phyloP scores from a whole-genome alignment of 1,139 yeast genomes.

The Suhomyces panamericanus region DNA sequence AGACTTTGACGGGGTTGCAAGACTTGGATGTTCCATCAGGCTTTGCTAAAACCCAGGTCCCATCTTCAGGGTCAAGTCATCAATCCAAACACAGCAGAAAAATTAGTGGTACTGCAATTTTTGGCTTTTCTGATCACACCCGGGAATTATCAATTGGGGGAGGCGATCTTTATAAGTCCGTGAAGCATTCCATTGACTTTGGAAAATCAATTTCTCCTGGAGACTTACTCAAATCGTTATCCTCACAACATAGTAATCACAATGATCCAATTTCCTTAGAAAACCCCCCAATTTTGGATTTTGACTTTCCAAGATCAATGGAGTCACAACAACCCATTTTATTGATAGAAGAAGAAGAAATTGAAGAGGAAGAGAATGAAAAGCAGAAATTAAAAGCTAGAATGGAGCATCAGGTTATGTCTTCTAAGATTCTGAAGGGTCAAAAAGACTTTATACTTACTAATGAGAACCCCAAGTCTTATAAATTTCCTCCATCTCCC shows the following conservation, averaged over 20 bases:
- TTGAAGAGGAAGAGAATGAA: conserved; percentile 19
- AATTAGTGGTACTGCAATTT: conserved; percentile 63
- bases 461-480: conserved; percentile 40
- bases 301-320: conserved; percentile 15
- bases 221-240: conserved; percentile 30
- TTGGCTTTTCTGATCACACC: conserved; percentile 58
- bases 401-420: not conserved
- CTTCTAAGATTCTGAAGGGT: conserved; percentile 7
- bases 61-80: conserved; percentile 5
- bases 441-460: conserved; percentile 42
- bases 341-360: conserved; percentile 34
- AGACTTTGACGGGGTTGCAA: conserved; percentile 45
- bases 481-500: conserved; percentile 52
- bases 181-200: conserved; percentile 22
- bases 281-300: conserved; percentile 19
- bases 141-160: conserved; percentile 53
- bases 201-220: conserved; percentile 39
- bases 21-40: conserved; percentile 53
- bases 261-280: conserved; percentile 10
- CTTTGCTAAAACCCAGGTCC: conserved; percentile 10
- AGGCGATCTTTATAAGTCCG: conserved; percentile 21
- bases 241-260: conserved; percentile 10
- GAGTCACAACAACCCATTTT: conserved; percentile 24
- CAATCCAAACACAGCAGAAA: conserved; percentile 35
- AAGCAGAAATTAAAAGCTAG: conserved; percentile 17